Base-by-base conservation (phyloP, 2,329 filamentous ascomycete species). In the Aureobasidium subglaciale region DNA sequence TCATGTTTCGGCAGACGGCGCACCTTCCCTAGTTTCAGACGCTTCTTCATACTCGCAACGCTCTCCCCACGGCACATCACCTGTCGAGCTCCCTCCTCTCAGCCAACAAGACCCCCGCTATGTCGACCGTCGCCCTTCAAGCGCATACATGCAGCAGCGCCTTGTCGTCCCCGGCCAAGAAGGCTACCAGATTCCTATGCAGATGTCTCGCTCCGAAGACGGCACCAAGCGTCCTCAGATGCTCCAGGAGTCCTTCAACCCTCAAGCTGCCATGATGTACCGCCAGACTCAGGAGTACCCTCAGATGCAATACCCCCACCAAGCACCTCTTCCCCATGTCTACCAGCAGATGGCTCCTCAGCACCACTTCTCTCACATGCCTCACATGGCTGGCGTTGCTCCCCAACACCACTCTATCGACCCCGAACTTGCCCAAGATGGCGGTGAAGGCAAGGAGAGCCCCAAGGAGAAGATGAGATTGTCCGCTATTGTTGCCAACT, bases 1-100 rank as follows among this genome's bases (percentile, higher is more conserved):
- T 2, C 81, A 85, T 53, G 76, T 79, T 35, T 88, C 85, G 2
- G 84, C 86, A 41, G 54, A 56, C 43, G 75, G 76, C 27, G 81
- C 84, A 4, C 85, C 85, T 6, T 87, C 86, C 1, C 76, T 89
- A 59, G 77, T 88, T 48, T 90, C 87, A 0, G 88, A 93, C 67
- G 71, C 67, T 46, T 75, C 74, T 18, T 76, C 74, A 24, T 70
- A 73, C 59, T 72, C 73, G 24, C 63, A 64, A 3, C 69, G 75
- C 46, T 77, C 75, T 43, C 74, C 75, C 20, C 69, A 71, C 55
- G 71, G 71, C 24, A 67, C 70, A n/a, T 76, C 74, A 3, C 72
- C 71, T 15, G 70, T 75, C n/a, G 74, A 77, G 59, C 70, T 75
- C 30, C 67, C 68, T 41, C 67, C 67, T n/a, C 64, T 71, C 30